phyloP scores from a whole-genome alignment of 2,329 filamentous ascomycete species.

The Exophiala alcalophila region DNA sequence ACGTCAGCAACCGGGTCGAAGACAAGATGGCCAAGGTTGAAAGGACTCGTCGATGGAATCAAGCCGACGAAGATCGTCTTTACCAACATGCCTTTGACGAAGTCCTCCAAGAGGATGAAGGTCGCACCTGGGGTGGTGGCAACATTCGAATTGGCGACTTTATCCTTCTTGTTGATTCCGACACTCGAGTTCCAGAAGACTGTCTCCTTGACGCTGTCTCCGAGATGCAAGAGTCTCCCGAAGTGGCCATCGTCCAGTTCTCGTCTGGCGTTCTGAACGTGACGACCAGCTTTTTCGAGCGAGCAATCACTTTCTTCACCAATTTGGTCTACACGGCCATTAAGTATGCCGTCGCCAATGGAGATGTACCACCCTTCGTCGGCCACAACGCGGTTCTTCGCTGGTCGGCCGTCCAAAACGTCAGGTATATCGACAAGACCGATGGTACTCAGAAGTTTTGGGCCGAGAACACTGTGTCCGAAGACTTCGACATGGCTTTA shows the following conservation, averaged over 20 bases:
- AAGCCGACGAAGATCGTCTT: conserved; percentile 40
- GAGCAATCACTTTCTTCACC: conserved; percentile 74
- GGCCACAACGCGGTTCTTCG: conserved; percentile 74
- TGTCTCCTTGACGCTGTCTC: conserved; percentile 67
- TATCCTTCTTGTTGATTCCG: conserved; percentile 66
- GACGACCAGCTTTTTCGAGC: conserved; percentile 68
- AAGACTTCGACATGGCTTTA: conserved; percentile 74
- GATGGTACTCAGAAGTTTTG: conserved; percentile 64
- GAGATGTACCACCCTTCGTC: conserved; percentile 72
- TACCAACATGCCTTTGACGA: conserved; percentile 52
- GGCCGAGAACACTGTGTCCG: conserved; percentile 72
- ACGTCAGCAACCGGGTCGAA: conserved; percentile 61
- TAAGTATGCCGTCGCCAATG: conserved; percentile 65
- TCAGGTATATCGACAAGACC: conserved; percentile 44
- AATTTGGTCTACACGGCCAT: conserved; percentile 74
- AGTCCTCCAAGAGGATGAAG: conserved; percentile 53
- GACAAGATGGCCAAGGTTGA: conserved; percentile 46
- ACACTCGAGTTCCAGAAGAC: conserved; percentile 65
- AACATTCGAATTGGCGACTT: conserved; percentile 83
- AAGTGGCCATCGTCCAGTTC: conserved; percentile 70
- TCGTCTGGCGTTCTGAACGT: conserved; percentile 75
- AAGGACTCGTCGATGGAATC: conserved; percentile 30
- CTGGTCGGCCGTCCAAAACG: conserved; percentile 62
- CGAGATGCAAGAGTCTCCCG: conserved; percentile 69
- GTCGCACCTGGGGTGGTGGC: conserved; percentile 66